phyloP scores from a whole-genome alignment of 805 yeast genomes.

The Saturnispora dispora region DNA sequence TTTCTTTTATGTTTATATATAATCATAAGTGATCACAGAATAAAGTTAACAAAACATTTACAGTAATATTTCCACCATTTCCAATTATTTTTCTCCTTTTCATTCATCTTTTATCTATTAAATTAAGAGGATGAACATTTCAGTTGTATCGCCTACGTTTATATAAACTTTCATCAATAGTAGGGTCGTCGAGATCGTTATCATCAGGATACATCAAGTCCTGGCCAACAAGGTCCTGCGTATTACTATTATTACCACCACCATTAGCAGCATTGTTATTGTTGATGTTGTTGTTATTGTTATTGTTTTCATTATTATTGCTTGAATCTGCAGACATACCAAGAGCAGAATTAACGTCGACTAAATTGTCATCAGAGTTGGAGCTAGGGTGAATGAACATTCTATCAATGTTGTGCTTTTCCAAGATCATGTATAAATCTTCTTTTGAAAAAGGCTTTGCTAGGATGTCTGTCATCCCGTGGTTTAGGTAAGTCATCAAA shows the following conservation, averaged over 20 bases:
- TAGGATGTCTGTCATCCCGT: constrained; percentile 87
- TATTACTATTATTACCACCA: neutral
- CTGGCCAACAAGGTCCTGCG: neutral
- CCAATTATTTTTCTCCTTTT: neutral
- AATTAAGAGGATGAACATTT: neutral
- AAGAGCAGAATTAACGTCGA: neutral
- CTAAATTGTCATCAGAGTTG: neutral
- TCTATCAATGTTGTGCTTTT: constrained; percentile 56
- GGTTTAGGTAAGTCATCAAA: constrained; percentile 66
- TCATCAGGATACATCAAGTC: neutral
- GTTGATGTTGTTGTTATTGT: neutral
- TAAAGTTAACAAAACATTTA: neutral
- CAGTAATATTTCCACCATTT: too few species aligned
- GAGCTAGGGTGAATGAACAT: constrained; percentile 18
- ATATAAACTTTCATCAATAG: neutral
- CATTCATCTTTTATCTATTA: neutral
- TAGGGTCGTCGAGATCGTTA: neutral
- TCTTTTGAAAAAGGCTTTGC: constrained; percentile 92
- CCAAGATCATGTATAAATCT: constrained; percentile 68
- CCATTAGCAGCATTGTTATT: neutral
- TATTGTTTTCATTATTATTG: neutral
- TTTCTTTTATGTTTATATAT: too few species aligned
- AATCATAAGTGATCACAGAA: neutral
- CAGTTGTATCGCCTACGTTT: constrained; percentile 4
- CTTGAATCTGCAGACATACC: neutral